These are phyloP conservation scores for Stemphylium lycopersici DNA, from an alignment of 2,329 filamentous ascomycete genomes.

Conservation along the genomic window DNA sequence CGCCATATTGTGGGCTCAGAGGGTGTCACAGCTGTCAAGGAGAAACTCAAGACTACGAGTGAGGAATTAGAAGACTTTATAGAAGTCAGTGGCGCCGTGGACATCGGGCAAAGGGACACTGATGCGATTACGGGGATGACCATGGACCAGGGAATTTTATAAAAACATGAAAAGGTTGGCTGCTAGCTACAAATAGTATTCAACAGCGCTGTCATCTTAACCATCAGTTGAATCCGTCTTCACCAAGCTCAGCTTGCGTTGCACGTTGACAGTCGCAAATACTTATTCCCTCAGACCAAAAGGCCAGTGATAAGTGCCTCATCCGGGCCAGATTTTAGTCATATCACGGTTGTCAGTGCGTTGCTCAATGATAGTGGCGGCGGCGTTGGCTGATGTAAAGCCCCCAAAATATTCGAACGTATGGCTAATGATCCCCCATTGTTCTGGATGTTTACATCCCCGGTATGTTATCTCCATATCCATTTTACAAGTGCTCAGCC, in stretches of 20 bases:
- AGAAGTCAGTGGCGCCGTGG: slow-evolving; percentile 83
- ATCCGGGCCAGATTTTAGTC: too few species aligned
- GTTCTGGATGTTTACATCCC: not conserved
- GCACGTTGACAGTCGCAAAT: too few species aligned
- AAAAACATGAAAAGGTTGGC: not conserved
- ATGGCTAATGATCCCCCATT: not conserved
- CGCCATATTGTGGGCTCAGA: slow-evolving; percentile 93
- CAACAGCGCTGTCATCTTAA: too few species aligned
- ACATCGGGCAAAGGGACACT: slow-evolving; percentile 60
- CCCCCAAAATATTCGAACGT: too few species aligned
- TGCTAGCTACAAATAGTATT: not conserved
- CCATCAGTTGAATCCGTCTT: too few species aligned
- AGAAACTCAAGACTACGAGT: slow-evolving; percentile 94
- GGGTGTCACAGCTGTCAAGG: slow-evolving; percentile 84
- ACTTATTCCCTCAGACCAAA: too few species aligned
- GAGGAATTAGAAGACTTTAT: slow-evolving; percentile 97
- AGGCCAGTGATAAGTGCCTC: too few species aligned
- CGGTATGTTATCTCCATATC: slow-evolving; percentile 1
- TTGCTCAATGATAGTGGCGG: too few species aligned
- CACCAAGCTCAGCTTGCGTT: too few species aligned
- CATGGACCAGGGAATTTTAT: slow-evolving; percentile 19
- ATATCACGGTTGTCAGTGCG: too few species aligned
- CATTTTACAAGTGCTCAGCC: not conserved
- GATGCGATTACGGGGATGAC: slow-evolving; percentile 15
- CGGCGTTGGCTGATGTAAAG: too few species aligned